These are phyloP conservation scores for Pseudogymnoascus destructans DNA, from an alignment of 2,329 filamentous ascomycete genomes.

Conservation along the genomic window DNA sequence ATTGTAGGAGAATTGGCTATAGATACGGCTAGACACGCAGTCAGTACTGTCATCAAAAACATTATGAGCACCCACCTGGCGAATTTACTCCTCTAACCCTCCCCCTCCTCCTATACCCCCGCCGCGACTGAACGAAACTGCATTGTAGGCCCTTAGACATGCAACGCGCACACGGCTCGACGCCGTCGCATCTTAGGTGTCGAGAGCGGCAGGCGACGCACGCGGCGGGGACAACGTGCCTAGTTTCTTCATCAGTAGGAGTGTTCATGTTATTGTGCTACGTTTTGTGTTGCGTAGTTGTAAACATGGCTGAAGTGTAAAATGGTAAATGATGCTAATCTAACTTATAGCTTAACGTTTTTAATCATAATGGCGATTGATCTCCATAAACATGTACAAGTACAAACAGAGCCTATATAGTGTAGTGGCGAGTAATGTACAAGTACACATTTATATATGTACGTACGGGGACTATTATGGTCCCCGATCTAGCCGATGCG, in stretches of 20 bases:
- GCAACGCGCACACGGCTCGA: conserved; percentile 57
- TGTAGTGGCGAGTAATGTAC: background rate
- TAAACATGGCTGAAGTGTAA: background rate
- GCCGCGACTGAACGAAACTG: conserved; percentile 59
- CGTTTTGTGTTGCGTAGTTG: background rate
- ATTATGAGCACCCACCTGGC: background rate
- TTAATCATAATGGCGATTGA: background rate
- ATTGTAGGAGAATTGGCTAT: background rate
- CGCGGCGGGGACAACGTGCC: conserved; percentile 11
- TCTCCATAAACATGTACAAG: background rate
- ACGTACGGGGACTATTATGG: background rate
- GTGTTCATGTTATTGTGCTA: background rate
- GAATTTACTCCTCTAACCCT: background rate
- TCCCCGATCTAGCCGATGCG: background rate
- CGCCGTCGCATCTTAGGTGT: conserved; percentile 66
- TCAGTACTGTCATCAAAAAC: background rate
- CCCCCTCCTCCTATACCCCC: conserved; percentile 48
- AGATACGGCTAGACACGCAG: background rate
- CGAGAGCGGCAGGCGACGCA: conserved; percentile 29
- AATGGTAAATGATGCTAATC: background rate
- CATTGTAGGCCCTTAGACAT: conserved; percentile 45
- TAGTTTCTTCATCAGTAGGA: background rate
- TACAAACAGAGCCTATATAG: background rate
- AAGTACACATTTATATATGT: background rate
- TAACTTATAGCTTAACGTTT: background rate